These are phyloP conservation scores for Cudoniella acicularis DNA, from an alignment of 495 filamentous ascomycete species.

Conservation along the genomic window DNA sequence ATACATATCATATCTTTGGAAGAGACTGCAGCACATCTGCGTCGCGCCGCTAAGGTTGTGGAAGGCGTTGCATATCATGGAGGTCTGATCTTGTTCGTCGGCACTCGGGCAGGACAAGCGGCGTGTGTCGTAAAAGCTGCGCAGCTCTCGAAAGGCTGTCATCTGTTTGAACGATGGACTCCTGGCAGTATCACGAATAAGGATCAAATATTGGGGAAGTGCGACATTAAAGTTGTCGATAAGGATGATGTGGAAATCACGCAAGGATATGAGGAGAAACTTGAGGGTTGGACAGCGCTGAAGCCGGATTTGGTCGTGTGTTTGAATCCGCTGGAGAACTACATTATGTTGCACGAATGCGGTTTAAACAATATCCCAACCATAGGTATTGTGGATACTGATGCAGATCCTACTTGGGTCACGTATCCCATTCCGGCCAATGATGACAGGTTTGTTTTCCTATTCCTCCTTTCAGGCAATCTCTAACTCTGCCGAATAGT, in stretches of 20 bases:
- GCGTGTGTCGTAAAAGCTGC: constrained; percentile 76
- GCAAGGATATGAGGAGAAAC: constrained; percentile 54
- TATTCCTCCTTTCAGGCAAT: not conserved
- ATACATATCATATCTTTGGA: constrained; percentile 95
- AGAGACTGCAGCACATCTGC: constrained; percentile 77
- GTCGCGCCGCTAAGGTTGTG: constrained; percentile 85
- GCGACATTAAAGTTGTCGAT: constrained; percentile 65
- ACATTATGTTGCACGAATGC: constrained; percentile 84
- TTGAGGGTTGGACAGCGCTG: constrained; percentile 58
- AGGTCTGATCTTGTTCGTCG: constrained; percentile 87
- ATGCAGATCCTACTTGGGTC: constrained; percentile 87
- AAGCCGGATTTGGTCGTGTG: constrained; percentile 91
- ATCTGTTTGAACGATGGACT: constrained; percentile 92
- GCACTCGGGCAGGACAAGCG: constrained; percentile 76
- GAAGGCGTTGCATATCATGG: constrained; percentile 78
- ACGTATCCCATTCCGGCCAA: constrained; percentile 97
- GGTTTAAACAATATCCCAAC: constrained; percentile 84
- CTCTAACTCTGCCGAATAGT: constrained; percentile 41
- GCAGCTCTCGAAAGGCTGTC: constrained; percentile 70
- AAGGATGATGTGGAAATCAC: constrained; percentile 61
- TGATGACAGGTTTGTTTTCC: constrained; percentile 69
- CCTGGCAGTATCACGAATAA: constrained; percentile 92
- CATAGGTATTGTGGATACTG: constrained; percentile 90
- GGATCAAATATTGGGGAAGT: constrained; percentile 72
- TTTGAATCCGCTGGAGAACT: constrained; percentile 91